Evolutionary conservation across 257 asterid genomes (phyloP), one percentile per base, ranked within the genome.

Genomic region (Linderniella brevidens): DNA sequence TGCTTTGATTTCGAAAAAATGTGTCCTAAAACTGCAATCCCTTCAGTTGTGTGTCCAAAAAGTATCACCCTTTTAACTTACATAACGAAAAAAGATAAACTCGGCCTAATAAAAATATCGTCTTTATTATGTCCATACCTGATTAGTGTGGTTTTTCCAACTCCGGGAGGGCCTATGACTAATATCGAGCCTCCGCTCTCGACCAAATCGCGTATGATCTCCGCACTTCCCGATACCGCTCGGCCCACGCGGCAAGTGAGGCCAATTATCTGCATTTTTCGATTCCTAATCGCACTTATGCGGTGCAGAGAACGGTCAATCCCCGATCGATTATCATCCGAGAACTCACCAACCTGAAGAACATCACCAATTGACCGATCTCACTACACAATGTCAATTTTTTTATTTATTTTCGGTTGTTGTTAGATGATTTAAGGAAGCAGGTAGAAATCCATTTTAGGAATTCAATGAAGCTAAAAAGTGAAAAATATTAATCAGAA

Each of bases 131-230:
- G 3, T 3, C 9, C 3, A 29, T 72, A 81, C 98, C 98, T 84
- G 74, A 88, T 88, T 59, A 88, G 68, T 47, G 98, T 84, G 50
- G 98, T 88, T 70, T 88, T 88, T 64, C 98, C 98, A 49, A 84
- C 98, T 50, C 98, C 98, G 9, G 98, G 98, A 48, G 96, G 96
- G 25, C 98, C 94, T 44, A 88, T 88, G 71, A 88, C 92, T 70
- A 84, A 71, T 50, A 88, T 88, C 58, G 96, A 88, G 29, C 95
- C 92, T 32, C 87, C 92, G 41, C 64, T 78, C 80, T 84, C 94
- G 39, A 84, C 74, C 46, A 88, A 68, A 63, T 88, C 96, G 3
- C 90, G 75, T 60, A 88, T 73, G 50, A 88, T 80, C 66, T 88
- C 98, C 58, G 98, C 96, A 78, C 96, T 84, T 53, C 98, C 98